phyloP scores from a whole-genome alignment of 139 green algal genomes.

The Tetraselmis chui region DNA sequence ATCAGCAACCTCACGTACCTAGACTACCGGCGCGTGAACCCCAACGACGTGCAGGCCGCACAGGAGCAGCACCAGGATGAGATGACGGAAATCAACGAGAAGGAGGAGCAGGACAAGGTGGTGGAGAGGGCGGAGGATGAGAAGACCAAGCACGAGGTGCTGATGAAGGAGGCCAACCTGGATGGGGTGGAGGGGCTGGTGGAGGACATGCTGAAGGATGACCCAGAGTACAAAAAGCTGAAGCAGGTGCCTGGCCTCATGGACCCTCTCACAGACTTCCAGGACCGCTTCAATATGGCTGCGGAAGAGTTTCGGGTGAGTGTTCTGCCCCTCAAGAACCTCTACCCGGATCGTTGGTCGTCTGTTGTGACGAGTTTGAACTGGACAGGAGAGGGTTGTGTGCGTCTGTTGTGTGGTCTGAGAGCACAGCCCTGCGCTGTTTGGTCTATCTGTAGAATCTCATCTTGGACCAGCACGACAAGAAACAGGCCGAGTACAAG shows the following conservation, averaged over 20 bases:
- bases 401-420: not conserved
- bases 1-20: slow-evolving; percentile 73
- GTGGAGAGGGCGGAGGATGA: slow-evolving; percentile 43
- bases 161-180: slow-evolving; percentile 62
- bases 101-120: slow-evolving; percentile 49
- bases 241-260: slow-evolving; percentile 42
- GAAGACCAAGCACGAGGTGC: slow-evolving; percentile 29
- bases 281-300: slow-evolving; percentile 49
- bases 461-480: slow-evolving; percentile 56
- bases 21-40: slow-evolving; percentile 63
- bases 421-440: too few relatives aligned
- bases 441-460: slow-evolving; percentile 11
- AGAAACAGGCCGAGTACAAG: slow-evolving; percentile 52
- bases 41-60: slow-evolving; percentile 41
- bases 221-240: slow-evolving; percentile 58
- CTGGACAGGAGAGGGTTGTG: not conserved
- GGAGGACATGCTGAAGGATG: slow-evolving; percentile 60
- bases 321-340: too few relatives aligned
- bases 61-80: slow-evolving; percentile 70
- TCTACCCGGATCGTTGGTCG: too few relatives aligned
- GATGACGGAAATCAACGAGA: slow-evolving; percentile 67
- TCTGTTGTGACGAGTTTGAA: too few relatives aligned
- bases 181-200: slow-evolving; percentile 56
- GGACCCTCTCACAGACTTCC: slow-evolving; percentile 58
- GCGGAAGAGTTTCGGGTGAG: slow-evolving; percentile 73